phyloP scores from a whole-genome alignment of 345 rosid species.

The Gossypium rotundifolium region DNA sequence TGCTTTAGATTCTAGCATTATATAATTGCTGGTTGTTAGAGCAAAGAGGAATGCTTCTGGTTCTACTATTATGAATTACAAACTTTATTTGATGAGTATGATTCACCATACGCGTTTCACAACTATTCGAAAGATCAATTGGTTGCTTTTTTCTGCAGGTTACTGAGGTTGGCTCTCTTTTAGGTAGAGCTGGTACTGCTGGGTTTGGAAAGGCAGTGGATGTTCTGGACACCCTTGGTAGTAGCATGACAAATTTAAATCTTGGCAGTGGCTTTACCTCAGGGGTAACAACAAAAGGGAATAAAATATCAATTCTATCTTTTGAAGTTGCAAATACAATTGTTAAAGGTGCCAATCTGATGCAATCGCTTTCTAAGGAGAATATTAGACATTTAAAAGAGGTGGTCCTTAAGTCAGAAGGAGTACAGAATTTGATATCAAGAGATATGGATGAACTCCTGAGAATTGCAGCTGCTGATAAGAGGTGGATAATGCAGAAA shows the following conservation, averaged over 20 bases:
- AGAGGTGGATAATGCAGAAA: slow-evolving; percentile 45
- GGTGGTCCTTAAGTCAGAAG: slow-evolving; percentile 79
- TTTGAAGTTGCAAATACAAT: slow-evolving; percentile 96
- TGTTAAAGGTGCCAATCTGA: slow-evolving; percentile 87
- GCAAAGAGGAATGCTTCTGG: neutral
- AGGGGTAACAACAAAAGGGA: slow-evolving; percentile 72
- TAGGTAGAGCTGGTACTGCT: slow-evolving; percentile 87
- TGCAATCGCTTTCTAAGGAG: slow-evolving; percentile 79
- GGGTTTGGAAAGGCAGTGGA: slow-evolving; percentile 90
- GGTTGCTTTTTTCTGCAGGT: slow-evolving; percentile 46
- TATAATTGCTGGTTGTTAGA: neutral
- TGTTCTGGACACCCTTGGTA: slow-evolving; percentile 88
- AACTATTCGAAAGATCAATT: neutral
- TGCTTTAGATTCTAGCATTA: neutral
- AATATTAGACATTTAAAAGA: slow-evolving; percentile 71
- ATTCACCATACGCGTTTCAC: neutral
- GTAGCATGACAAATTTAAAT: slow-evolving; percentile 87
- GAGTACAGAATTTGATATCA: slow-evolving; percentile 77
- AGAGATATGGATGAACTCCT: slow-evolving; percentile 76
- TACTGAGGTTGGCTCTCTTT: slow-evolving; percentile 74
- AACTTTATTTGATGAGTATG: neutral
- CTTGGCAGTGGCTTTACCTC: slow-evolving; percentile 65
- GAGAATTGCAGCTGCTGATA: slow-evolving; percentile 81
- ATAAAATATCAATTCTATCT: slow-evolving; percentile 69
- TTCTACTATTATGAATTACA: neutral